Evolutionary conservation across 345 rosid genomes (phyloP).

Genomic region (Eucalyptus sp.): DNA sequence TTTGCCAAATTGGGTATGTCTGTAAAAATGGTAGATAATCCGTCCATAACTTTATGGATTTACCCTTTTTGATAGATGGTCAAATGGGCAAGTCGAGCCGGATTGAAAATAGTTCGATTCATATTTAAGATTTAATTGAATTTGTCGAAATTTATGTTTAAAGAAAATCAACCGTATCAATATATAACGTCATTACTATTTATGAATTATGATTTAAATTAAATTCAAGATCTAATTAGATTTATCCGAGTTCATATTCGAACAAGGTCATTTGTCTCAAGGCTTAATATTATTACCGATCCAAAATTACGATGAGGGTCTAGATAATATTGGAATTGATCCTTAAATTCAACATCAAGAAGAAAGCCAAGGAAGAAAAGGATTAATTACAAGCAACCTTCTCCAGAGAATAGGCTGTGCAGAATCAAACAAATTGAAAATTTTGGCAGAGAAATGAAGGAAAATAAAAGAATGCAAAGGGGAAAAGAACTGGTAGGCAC

Average conservation of each 20-base stretch:
- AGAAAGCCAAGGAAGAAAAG: background rate
- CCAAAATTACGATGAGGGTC: background rate
- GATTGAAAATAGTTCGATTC: no score
- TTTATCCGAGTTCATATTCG: background rate
- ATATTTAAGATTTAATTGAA: no score
- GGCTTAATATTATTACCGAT: rapidly evolving
- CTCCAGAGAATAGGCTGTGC: background rate
- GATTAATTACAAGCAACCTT: background rate
- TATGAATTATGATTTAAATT: rapidly evolving
- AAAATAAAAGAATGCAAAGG: background rate
- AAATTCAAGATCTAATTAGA: background rate
- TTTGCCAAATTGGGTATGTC: no score
- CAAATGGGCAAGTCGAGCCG: no score
- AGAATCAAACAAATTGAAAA: background rate
- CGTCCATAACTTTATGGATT: no score
- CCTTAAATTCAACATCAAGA: background rate
- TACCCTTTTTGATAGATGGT: no score
- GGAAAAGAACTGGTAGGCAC: no score
- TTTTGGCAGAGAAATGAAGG: background rate
- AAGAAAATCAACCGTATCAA: no score
- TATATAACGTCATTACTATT: rapidly evolving
- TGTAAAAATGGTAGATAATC: no score
- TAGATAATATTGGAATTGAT: background rate
- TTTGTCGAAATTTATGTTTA: rapidly evolving
- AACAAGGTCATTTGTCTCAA: background rate